Evolutionary conservation across 192 early-diverging fungal genomes (phyloP).

Genomic region (Linnemannia elongata): DNA sequence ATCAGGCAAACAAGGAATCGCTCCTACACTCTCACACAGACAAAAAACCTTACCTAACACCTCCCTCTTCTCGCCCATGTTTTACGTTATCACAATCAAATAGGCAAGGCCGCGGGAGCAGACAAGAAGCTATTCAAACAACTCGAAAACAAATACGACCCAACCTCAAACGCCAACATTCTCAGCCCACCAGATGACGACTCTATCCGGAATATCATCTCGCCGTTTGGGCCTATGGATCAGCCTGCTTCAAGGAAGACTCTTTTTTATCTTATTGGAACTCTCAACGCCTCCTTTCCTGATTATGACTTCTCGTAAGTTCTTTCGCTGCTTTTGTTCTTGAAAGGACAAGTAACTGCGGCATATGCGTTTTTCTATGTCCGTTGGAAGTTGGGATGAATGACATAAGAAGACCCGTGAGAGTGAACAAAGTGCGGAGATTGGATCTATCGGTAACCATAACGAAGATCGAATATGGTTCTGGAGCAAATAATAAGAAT

Average conservation of each 20-base stretch:
- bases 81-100: background rate
- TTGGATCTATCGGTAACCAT: background rate
- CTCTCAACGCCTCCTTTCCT: constrained; percentile 95
- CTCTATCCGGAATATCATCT: constrained; percentile 74
- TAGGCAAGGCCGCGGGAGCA: constrained; percentile 91
- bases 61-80: background rate
- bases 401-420: too few relatives aligned
- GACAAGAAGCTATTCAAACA: constrained; percentile 94
- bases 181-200: constrained; percentile 74
- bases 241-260: constrained; percentile 88
- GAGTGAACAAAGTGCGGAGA: background rate
- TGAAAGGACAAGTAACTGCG: background rate
- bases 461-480: too few relatives aligned
- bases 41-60: too few relatives aligned
- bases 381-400: too few relatives aligned
- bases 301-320: constrained; percentile 96
- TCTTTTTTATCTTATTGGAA: constrained; percentile 94
- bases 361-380: background rate
- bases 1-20: background rate
- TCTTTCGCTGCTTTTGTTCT: background rate
- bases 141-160: constrained; percentile 88
- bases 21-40: background rate
- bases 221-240: constrained; percentile 90
- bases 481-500: too few relatives aligned
- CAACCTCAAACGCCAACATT: constrained; percentile 51